Percentiles rank a stretch among this genome's conserved stretches.
Conservation (phyloP, 148 eudicot genomes). For the Diospyros lotus region DNA sequence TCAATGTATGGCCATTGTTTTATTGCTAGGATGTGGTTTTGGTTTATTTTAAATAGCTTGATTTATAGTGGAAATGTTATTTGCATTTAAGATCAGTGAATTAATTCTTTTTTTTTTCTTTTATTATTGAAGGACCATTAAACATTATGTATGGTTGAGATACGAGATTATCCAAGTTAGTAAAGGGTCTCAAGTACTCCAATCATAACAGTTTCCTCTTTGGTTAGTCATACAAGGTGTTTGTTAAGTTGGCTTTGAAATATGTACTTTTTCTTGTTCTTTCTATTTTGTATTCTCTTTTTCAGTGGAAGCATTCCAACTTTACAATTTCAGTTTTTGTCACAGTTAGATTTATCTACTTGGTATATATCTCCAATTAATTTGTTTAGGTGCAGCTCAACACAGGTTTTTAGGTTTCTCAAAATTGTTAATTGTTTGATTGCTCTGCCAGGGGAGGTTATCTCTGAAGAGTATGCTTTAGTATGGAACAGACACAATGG, state of each 20-base stretch:
- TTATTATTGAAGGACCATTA: too few relatives aligned
- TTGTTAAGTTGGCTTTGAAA: neutral
- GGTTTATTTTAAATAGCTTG: neutral
- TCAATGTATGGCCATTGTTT: neutral
- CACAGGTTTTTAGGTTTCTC: neutral
- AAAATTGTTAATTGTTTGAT: neutral
- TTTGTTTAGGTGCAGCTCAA: neutral
- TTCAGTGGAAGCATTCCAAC: neutral
- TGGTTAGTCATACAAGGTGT: neutral
- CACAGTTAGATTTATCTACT: neutral
- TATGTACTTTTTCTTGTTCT: too few relatives aligned
- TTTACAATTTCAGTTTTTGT: neutral
- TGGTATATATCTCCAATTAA: too few relatives aligned
- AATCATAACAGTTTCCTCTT: too few relatives aligned
- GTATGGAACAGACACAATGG: constrained; percentile 88
- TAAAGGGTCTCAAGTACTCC: too few relatives aligned
- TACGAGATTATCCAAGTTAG: too few relatives aligned
- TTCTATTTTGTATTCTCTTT: too few relatives aligned
- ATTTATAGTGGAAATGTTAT: neutral
- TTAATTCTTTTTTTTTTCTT: too few relatives aligned
- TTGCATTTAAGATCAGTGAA: too few relatives aligned
- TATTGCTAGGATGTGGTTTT: neutral
- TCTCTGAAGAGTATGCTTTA: constrained; percentile 88
- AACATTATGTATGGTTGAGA: too few relatives aligned
- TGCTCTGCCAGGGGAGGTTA: constrained; percentile 67